Conservation (phyloP, 1,139 yeast species). For the Fermentozyma sake region DNA sequence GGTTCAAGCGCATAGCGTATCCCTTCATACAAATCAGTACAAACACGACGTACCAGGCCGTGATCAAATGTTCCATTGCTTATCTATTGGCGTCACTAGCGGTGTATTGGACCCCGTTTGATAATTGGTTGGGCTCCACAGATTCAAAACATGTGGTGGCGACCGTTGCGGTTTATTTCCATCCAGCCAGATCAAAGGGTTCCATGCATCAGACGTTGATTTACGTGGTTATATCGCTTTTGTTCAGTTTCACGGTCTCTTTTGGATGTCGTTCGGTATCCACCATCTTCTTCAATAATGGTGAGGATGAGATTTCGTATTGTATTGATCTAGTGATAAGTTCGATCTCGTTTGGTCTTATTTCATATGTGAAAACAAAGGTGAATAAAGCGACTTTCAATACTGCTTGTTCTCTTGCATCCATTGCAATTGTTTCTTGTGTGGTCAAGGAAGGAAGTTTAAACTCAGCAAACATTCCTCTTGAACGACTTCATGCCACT, state of each 20-base stretch:
- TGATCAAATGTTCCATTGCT: slow-evolving; percentile 66
- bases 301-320: slow-evolving; percentile 50
- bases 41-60: slow-evolving; percentile 14
- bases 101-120: slow-evolving; percentile 62
- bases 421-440: slow-evolving; percentile 67
- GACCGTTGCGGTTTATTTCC: slow-evolving; percentile 81
- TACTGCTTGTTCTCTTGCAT: slow-evolving; percentile 76
- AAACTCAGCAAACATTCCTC: slow-evolving; percentile 58
- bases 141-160: slow-evolving; percentile 81
- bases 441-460: slow-evolving; percentile 74
- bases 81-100: slow-evolving; percentile 70
- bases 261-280: slow-evolving; percentile 52
- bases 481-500: slow-evolving; percentile 50
- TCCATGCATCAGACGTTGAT: slow-evolving; percentile 72
- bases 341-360: slow-evolving; percentile 55
- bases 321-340: slow-evolving; percentile 52
- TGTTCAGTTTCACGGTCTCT: slow-evolving; percentile 55
- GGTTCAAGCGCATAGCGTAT: slow-evolving; percentile 1
- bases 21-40: not conserved
- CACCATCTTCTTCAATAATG: slow-evolving; percentile 40
- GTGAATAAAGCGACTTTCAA: slow-evolving; percentile 53
- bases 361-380: slow-evolving; percentile 67
- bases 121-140: slow-evolving; percentile 54
- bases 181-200: slow-evolving; percentile 76
- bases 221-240: slow-evolving; percentile 54